These are phyloP conservation scores for Bolboschoenoplectus hybrid DNA, from an alignment of 202 grass and related monocot species.

Conservation along the genomic window DNA sequence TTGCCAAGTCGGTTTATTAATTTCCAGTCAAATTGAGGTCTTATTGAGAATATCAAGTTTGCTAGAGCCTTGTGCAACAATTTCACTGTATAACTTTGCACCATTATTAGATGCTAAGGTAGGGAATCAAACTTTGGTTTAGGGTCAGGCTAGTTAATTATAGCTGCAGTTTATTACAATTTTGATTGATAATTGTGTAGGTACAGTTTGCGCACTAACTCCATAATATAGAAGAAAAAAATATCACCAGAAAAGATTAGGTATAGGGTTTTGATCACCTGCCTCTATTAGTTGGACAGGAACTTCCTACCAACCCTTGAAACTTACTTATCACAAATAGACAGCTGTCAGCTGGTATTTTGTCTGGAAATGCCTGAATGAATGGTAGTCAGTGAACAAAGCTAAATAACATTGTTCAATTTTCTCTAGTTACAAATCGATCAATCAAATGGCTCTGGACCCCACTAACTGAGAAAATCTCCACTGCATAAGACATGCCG, in stretches of 20 bases:
- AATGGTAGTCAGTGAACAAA: background rate
- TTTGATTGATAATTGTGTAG: conserved; percentile 23
- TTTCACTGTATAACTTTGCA: background rate
- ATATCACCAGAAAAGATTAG: background rate
- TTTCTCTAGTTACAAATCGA: background rate
- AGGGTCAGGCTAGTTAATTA: background rate
- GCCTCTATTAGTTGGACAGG: background rate
- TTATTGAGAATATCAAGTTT: background rate
- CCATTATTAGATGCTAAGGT: background rate
- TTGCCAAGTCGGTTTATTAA: background rate
- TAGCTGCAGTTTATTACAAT: conserved; percentile 10
- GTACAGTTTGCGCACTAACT: conserved; percentile 19
- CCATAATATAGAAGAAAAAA: background rate
- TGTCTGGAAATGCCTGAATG: conserved; percentile 22
- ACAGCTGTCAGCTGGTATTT: conserved; percentile 24
- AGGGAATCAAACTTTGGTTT: background rate
- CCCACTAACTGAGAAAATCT: background rate
- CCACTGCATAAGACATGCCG: background rate
- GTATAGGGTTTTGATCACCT: conserved; percentile 27
- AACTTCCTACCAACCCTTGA: conserved; percentile 26
- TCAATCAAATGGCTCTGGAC: conserved; percentile 11
- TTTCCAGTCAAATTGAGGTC: background rate
- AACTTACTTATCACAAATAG: background rate
- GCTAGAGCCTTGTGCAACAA: background rate
- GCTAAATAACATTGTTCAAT: background rate